Evolutionary conservation across 768 basidiomycete species (phyloP).

Genomic region (Suillus discolor): DNA sequence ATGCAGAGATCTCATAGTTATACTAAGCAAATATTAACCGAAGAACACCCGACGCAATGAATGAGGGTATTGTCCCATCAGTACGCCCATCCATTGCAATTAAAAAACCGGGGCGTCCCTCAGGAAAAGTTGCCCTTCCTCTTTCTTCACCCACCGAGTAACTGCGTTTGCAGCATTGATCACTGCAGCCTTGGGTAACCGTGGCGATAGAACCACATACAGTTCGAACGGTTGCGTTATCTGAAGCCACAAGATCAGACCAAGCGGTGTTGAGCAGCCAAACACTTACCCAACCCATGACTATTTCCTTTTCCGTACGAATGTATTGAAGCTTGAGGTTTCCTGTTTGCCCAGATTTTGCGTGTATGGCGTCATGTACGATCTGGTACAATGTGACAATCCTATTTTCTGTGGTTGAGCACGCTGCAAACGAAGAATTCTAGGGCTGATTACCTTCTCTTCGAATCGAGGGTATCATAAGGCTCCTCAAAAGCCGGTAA

Average conservation of each 20-base stretch:
- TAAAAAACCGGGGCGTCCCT: slow-evolving; percentile 89
- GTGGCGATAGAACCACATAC: slow-evolving; percentile 80
- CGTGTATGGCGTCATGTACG: slow-evolving; percentile 88
- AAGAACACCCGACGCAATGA: not conserved
- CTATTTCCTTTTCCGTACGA: slow-evolving; percentile 81
- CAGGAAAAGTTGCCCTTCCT: slow-evolving; percentile 82
- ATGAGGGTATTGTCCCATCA: not conserved
- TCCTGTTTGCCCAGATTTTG: slow-evolving; percentile 80
- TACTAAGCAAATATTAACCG: not conserved
- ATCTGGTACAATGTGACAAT: slow-evolving; percentile 86
- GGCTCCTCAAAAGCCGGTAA: slow-evolving; percentile 84
- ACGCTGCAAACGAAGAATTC: slow-evolving; percentile 1
- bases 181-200: slow-evolving; percentile 84
- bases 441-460: slow-evolving; percentile 51
- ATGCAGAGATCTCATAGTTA: not conserved
- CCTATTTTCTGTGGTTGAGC: slow-evolving; percentile 40
- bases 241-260: slow-evolving; percentile 40
- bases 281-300: slow-evolving; percentile 89
- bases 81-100: slow-evolving; percentile 5
- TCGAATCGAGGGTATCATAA: slow-evolving; percentile 64
- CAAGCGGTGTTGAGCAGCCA: not conserved
- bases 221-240: slow-evolving; percentile 94
- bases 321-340: slow-evolving; percentile 87
- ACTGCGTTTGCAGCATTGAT: slow-evolving; percentile 90
- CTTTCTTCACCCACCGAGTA: slow-evolving; percentile 87